Evolutionary conservation across 1,139 yeast genomes (phyloP), one percentile per base, ranked within the genome.

Genomic region (Casaregolazyma suthepensis): DNA sequence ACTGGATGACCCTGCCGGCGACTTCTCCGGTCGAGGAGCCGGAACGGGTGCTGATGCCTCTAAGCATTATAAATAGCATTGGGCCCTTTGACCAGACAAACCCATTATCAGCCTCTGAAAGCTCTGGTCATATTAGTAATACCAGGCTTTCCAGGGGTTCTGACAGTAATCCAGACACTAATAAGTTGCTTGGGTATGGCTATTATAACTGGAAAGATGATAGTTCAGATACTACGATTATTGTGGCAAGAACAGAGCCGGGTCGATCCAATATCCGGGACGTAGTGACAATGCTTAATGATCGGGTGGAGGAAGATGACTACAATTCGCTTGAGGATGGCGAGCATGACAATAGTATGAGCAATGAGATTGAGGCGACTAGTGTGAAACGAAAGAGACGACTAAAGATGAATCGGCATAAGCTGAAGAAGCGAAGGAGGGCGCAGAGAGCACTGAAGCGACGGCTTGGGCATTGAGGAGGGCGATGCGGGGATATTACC

Each of bases 371-470:
- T 52, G 38, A 53, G 20, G 61, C 60, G 47, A 72, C 76, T 22
- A 65, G 72, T 49, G 78, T 75, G 54, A 69, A 70, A 61, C 69
- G 78, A 54, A 75, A 74, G 67, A 67, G 78, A 56, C 67, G 72
- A 61, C 67, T 74, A 55, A 74, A 74, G 67, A 75, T 75, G 77
- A 75, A 74, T 69, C 66, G 74, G 57, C 78, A 75, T 63, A 75
- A 75, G 65, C 71, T 71, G 63, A 68, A 71, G 61, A 75, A 75
- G 73, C 68, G 78, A 57, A 68, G 75, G 63, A 74, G 70, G 70
- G 70, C 67, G 56, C 75, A 73, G 63, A 66, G 75, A 40, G 70
- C 75, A 42, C 63, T 67, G 58, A 68, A 73, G 55, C 63, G 75
- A 56, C 70, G 72, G 56, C 66, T 72, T 43, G 52, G 52, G 19